Base-by-base conservation (phyloP, 2,329 filamentous ascomycete species). In the Colletotrichum brevisporum region DNA sequence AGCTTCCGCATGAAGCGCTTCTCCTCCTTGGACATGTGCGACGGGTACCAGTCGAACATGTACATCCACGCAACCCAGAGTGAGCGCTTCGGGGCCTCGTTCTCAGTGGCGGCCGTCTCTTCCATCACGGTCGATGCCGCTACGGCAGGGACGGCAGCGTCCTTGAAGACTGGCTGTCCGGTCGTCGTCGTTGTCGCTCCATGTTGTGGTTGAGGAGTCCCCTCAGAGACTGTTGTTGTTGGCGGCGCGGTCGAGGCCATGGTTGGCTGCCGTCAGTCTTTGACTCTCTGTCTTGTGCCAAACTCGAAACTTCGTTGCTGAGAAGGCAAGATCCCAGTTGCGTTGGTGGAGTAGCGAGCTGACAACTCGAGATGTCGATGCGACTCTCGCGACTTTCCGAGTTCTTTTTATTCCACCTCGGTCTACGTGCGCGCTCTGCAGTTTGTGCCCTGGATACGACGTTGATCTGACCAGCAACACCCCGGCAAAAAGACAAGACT, bases 101-200 rank as follows among this genome's bases (percentile, higher is more conserved):
- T 69, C 47, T 67, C 39, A 8, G 45, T 63, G n/a, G 63, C 24
- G 31, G 69, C 74, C 83, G 85, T 81, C 59, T 83, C 84, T 39
- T 83, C 84, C 56, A 85, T 86, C 56, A 86, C 83, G 43, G 83
- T 86, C 69, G 86, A 85, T 72, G 84, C 84, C 50, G 79, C 78
- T 59, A 68, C 74, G 6, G 66, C 69, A 21, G 69, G 66, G 6
- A 41, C 56, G 12, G 58, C 45, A 3, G 51, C 57, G 27, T 71
- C 66, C 18, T 65, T 69, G 24, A 52, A 55, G 18, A 64, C 18
- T 6, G 60, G 43, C 10, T 58, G 64, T 16, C 21, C 54, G 6
- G 41, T 21, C 3, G 48, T 59, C 8, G 18, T 21, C 36, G 39
- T 26, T 24, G 43, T 39, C 4, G 52, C 58, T 6, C 21, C 36